phyloP scores from a whole-genome alignment of 495 filamentous ascomycete species.

The Hyaloscypha bicolor region DNA sequence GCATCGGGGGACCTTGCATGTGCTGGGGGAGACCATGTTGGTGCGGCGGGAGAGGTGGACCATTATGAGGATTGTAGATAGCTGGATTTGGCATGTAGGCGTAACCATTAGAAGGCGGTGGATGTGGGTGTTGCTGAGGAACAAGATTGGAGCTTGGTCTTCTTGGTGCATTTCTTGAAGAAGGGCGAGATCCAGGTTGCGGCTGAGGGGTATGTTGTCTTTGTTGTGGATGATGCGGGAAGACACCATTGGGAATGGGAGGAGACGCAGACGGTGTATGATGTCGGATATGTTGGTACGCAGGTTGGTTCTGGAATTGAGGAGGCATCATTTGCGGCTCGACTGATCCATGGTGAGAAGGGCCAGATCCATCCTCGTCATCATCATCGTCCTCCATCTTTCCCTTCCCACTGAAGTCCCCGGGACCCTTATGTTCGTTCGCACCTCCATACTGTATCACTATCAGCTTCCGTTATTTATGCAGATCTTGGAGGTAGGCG shows the following conservation, averaged over 20 bases:
- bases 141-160: slow-evolving; percentile 73
- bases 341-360: slow-evolving; percentile 61
- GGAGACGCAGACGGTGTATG: slow-evolving; percentile 85
- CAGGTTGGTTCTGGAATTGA: slow-evolving; percentile 72
- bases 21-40: slow-evolving; percentile 41
- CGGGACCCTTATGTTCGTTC: slow-evolving; percentile 95
- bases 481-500: slow-evolving; percentile 40
- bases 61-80: slow-evolving; percentile 77
- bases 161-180: slow-evolving; percentile 78
- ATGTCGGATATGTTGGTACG: slow-evolving; percentile 79
- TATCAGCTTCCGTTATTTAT: slow-evolving; percentile 8
- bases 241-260: slow-evolving; percentile 79
- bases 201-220: slow-evolving; percentile 82
- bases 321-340: slow-evolving; percentile 63
- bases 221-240: slow-evolving; percentile 56
- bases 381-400: slow-evolving; percentile 90
- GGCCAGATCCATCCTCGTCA: slow-evolving; percentile 64
- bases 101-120: slow-evolving; percentile 72
- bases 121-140: slow-evolving; percentile 61
- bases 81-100: slow-evolving; percentile 84
- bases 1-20: slow-evolving; percentile 46
- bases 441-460: slow-evolving; percentile 76
- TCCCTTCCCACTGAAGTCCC: slow-evolving; percentile 85
- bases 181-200: slow-evolving; percentile 73
- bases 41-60: slow-evolving; percentile 46